Percentiles rank a stretch among this genome's conserved stretches.
Conservation (phyloP, 176 grass and related monocot species). For the Secale cereale region DNA sequence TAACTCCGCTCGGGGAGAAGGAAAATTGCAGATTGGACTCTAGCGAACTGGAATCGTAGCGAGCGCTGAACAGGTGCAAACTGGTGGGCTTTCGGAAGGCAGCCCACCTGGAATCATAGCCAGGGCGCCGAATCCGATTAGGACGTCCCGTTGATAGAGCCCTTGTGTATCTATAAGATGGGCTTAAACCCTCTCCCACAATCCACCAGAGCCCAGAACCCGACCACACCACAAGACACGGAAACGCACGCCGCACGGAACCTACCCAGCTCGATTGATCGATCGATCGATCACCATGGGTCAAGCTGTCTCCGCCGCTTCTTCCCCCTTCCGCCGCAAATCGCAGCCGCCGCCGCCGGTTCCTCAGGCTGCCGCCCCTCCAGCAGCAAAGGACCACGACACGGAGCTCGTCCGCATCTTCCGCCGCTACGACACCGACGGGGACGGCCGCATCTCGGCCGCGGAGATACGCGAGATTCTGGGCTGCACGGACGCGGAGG, state of each 20-base stretch:
- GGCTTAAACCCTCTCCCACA: too few species aligned
- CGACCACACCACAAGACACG: too few species aligned
- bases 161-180: not conserved
- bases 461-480: constrained; percentile 7
- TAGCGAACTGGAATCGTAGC: too few species aligned
- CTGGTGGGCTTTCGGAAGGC: too few species aligned
- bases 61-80: too few species aligned
- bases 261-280: not conserved
- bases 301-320: constrained; percentile 5
- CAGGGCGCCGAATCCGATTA: too few species aligned
- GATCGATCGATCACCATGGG: constrained; percentile 12
- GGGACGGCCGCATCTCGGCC: constrained; percentile 35
- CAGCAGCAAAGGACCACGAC: not conserved
- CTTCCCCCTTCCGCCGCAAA: constrained; percentile 10
- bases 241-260: not conserved
- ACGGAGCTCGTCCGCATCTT: constrained; percentile 30
- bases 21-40: too few species aligned
- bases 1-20: too few species aligned
- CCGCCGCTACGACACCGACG: constrained; percentile 17
- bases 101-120: too few species aligned
- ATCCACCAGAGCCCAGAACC: too few species aligned
- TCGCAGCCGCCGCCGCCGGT: not conserved
- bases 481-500: not conserved
- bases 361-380: not conserved
- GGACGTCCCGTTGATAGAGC: too few species aligned